Percentiles rank a stretch among this genome's conserved stretches.
phyloP scores from a whole-genome alignment of 306 rosid species.

The Dryas octopetala region DNA sequence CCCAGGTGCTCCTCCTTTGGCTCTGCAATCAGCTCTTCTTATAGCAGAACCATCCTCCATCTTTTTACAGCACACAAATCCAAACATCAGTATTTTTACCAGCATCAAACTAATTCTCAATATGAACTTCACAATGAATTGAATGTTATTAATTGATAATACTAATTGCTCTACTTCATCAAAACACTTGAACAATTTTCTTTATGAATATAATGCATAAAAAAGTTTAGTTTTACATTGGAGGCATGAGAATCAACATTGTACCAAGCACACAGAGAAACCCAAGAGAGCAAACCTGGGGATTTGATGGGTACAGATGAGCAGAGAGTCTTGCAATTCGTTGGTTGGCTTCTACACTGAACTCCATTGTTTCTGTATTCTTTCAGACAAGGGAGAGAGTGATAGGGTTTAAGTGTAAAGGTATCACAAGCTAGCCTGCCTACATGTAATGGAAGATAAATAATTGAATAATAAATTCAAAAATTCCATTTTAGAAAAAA shows the following conservation, averaged over 20 bases:
- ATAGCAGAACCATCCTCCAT: conserved; percentile 44
- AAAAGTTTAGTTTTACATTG: no score
- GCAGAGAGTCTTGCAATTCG: conserved; percentile 67
- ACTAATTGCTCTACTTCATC: not conserved
- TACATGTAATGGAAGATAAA: conserved; percentile 14
- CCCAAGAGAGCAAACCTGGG: conserved; percentile 38
- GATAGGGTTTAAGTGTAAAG: conserved; percentile 4
- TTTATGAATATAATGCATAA: no score
- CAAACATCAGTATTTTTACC: not conserved
- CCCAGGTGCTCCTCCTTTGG: conserved; percentile 88
- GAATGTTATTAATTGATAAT: not conserved
- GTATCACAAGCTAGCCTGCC: not conserved
- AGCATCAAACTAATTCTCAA: not conserved
- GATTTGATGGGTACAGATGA: conserved; percentile 70
- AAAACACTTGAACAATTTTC: not conserved
- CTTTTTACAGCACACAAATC: conserved; percentile 26
- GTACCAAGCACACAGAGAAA: not conserved
- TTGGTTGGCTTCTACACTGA: conserved; percentile 40
- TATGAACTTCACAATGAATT: not conserved
- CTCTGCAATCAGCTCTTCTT: conserved; percentile 60
- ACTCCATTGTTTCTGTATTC: conserved; percentile 40
- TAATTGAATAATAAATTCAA: conserved; percentile 5
- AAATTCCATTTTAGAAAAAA: conserved; percentile 4
- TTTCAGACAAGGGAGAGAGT: conserved; percentile 1
- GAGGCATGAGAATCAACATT: not conserved